Percentiles rank a stretch among this genome's conserved stretches.
These are phyloP conservation scores for Botrytis deweyae DNA, from an alignment of 2,329 filamentous ascomycete species.

Conservation along the genomic window DNA sequence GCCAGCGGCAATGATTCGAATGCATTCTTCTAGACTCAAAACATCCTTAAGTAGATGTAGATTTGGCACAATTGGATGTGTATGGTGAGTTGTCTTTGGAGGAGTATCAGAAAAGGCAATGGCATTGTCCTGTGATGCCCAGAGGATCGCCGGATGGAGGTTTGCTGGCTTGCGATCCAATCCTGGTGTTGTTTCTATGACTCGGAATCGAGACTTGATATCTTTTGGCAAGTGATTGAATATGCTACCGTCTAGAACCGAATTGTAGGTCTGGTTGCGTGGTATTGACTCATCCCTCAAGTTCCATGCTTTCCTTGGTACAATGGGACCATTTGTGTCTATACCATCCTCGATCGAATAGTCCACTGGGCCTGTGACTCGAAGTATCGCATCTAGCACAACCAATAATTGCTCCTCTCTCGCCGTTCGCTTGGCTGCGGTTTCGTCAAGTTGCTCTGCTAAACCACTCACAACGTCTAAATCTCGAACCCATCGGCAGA, in stretches of 20 bases:
- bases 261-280: slow-evolving; percentile 52
- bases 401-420: slow-evolving; percentile 56
- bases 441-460: slow-evolving; percentile 53
- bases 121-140: slow-evolving; percentile 58
- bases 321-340: slow-evolving; percentile 35
- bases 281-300: slow-evolving; percentile 45
- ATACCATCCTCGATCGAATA: slow-evolving; percentile 37
- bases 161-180: slow-evolving; percentile 65
- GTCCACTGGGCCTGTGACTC: slow-evolving; percentile 63
- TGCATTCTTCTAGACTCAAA: slow-evolving; percentile 61
- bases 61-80: slow-evolving; percentile 61
- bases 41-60: slow-evolving; percentile 60
- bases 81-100: slow-evolving; percentile 51
- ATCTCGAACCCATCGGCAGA: slow-evolving; percentile 72
- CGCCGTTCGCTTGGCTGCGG: slow-evolving; percentile 41
- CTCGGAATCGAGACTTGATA: slow-evolving; percentile 47
- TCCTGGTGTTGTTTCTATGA: slow-evolving; percentile 62
- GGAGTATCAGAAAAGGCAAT: slow-evolving; percentile 51
- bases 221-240: slow-evolving; percentile 44
- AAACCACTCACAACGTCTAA: slow-evolving; percentile 67
- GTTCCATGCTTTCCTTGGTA: slow-evolving; percentile 60
- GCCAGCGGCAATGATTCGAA: slow-evolving; percentile 63
- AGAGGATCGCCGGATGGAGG: slow-evolving; percentile 63
- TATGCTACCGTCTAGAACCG: slow-evolving; percentile 58
- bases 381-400: slow-evolving; percentile 63